Conservation (phyloP, 1,284 basidiomycete genomes). For the Xanthoconium separans region DNA sequence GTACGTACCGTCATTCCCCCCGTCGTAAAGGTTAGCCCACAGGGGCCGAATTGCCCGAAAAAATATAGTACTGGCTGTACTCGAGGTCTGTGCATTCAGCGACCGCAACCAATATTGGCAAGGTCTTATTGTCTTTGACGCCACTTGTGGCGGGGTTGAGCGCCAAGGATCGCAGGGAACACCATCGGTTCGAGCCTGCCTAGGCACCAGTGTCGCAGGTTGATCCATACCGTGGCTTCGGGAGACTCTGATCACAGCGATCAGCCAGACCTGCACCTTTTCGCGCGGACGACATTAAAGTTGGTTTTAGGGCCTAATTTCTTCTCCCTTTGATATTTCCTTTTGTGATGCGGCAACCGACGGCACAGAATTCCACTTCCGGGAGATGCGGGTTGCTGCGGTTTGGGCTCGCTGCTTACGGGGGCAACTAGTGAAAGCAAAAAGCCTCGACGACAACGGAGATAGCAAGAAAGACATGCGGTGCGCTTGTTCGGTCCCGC, state of each 20-base stretch:
- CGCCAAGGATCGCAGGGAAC: no score
- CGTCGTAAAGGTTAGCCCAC: not conserved
- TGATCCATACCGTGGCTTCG: no score
- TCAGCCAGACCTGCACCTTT: constrained; percentile 7
- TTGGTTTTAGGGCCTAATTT: not conserved
- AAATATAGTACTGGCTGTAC: not conserved
- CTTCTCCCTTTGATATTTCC: constrained; percentile 9
- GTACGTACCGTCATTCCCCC: not conserved
- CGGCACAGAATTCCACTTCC: not conserved
- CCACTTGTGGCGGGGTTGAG: not conserved
- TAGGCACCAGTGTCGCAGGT: no score
- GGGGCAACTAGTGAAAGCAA: not conserved
- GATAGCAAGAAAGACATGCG: not conserved
- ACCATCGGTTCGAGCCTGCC: not conserved
- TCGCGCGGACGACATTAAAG: not conserved
- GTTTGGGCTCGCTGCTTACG: constrained; percentile 2
- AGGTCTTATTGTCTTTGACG: constrained; percentile 10
- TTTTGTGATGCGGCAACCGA: constrained; percentile 1
- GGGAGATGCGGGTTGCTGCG: not conserved
- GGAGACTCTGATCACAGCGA: not conserved
- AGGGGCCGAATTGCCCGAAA: not conserved
- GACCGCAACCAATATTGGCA: not conserved
- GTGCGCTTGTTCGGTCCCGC: constrained; percentile 9
- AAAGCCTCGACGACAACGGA: not conserved
- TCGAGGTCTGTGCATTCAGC: not conserved